Evolutionary conservation across 768 basidiomycete species (phyloP).

Genomic region (Mycena capillaripes): DNA sequence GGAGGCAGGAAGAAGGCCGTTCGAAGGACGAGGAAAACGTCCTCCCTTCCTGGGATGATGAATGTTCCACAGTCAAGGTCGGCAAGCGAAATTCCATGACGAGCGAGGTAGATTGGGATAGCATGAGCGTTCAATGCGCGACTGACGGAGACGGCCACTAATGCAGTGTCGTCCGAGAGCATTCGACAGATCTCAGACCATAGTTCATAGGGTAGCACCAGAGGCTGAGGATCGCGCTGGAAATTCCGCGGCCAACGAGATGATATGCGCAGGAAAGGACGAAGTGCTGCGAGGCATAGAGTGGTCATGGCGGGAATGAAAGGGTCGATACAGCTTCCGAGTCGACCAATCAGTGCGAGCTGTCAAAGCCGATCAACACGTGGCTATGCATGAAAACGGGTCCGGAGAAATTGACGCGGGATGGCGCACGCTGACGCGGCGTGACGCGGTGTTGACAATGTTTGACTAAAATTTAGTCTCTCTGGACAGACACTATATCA

Average conservation of each 20-base stretch:
- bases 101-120: constrained; percentile 17
- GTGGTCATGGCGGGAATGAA: background rate
- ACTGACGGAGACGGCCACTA: constrained; percentile 11
- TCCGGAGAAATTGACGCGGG: too few relatives aligned
- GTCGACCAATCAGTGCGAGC: too few relatives aligned
- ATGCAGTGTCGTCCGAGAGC: constrained; percentile 1
- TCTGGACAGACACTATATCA: too few relatives aligned
- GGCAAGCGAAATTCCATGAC: background rate
- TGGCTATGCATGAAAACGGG: too few relatives aligned
- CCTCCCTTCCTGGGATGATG: too few relatives aligned
- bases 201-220: constrained; percentile 13
- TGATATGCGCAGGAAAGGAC: background rate
- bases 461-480: too few relatives aligned
- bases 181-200: constrained; percentile 23
- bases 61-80: background rate
- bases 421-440: too few relatives aligned
- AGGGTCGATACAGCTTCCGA: background rate
- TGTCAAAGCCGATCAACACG: too few relatives aligned
- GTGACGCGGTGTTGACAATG: too few relatives aligned
- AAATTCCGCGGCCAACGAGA: background rate
- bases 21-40: background rate
- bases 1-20: constrained; percentile 22
- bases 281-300: background rate
- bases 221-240: background rate
- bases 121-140: constrained; percentile 20